Evolutionary conservation across 306 rosid species (phyloP), one percentile per base, ranked within the genome.

Genomic region (Medicago lupulina): DNA sequence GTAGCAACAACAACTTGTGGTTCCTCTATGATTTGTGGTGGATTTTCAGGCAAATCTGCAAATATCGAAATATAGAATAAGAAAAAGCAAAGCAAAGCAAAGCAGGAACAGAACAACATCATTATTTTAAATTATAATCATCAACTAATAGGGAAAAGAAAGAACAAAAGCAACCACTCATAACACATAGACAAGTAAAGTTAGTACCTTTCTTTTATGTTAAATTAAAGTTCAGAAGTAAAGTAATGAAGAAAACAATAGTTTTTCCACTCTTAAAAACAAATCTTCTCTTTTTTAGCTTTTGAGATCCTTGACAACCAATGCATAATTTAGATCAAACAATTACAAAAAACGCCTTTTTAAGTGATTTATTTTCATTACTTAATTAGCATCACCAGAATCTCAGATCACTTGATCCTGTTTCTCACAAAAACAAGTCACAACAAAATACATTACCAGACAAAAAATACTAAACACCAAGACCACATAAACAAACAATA

Each of bases 381-480:
- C 65, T 80, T 73, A 77, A 85, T 76, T 70, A 70, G 76, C 59
- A 66, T 43, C 13, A 44, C n/a, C 18, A 59, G 40, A 66, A 80
- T 77, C 83, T 80, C 76, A 73, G 84, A 69, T 86, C 78, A 70
- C 77, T 54, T 81, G 73, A 43, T 73, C 51, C 73, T 74, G 47
- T 74, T 62, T 49, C 23, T 41, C 65, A 81, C 23, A 23, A 60
- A 70, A 21, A 67, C 76, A 83, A 70, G 73, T 51, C 76, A 84
- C 47, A 85, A 53, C 83, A 85, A 83, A 73, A 73, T 59, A 66
- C 83, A 74, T 80, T 65, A 87, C 74, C 93, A 81, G 96, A 93
- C 97, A 93, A 93, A 92, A 89, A 80, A 77, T 70, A 79, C 89
- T 79, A 88, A 14, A 80, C 87, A 87, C 90, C 92, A 87, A 86